Conservation (phyloP, 2,329 filamentous ascomycete genomes). For the Colletotrichum gigasporum region DNA sequence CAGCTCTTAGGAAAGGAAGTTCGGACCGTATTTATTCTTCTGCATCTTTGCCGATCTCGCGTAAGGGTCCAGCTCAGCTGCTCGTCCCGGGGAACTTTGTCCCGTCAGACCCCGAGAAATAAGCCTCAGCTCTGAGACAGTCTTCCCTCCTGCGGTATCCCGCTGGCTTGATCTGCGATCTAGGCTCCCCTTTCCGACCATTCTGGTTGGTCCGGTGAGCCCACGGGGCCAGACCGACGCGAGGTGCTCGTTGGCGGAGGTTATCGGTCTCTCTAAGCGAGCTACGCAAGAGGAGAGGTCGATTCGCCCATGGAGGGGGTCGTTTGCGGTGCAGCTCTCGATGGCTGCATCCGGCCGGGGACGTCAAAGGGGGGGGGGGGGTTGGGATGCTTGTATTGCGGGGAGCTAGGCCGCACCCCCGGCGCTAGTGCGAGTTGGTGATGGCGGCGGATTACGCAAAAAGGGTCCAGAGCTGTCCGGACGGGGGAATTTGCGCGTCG, state of each 20-base stretch:
- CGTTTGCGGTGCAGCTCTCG: neutral
- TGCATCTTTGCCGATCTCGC: neutral
- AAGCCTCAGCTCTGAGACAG: constrained; percentile 17
- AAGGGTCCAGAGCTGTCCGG: neutral
- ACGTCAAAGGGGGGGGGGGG: neutral
- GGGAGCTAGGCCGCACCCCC: too few relatives aligned
- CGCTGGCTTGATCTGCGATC: neutral
- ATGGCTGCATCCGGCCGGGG: constrained; percentile 5
- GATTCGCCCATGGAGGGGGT: neutral
- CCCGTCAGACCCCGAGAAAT: neutral
- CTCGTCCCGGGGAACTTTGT: neutral
- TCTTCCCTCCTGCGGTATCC: neutral
- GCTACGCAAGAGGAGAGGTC: constrained; percentile 10
- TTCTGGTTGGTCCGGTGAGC: neutral
- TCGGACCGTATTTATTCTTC: neutral
- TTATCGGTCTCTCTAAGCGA: neutral
- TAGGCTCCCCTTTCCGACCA: neutral
- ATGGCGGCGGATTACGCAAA: neutral
- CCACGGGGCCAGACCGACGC: neutral
- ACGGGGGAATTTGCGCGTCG: neutral
- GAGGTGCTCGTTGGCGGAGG: neutral
- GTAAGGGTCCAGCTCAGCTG: neutral
- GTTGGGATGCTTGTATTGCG: neutral
- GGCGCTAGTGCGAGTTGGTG: neutral
- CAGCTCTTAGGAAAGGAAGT: neutral